These are phyloP conservation scores for Zymoseptoria pseudotritici DNA, from an alignment of 2,329 filamentous ascomycete species.

Conservation along the genomic window DNA sequence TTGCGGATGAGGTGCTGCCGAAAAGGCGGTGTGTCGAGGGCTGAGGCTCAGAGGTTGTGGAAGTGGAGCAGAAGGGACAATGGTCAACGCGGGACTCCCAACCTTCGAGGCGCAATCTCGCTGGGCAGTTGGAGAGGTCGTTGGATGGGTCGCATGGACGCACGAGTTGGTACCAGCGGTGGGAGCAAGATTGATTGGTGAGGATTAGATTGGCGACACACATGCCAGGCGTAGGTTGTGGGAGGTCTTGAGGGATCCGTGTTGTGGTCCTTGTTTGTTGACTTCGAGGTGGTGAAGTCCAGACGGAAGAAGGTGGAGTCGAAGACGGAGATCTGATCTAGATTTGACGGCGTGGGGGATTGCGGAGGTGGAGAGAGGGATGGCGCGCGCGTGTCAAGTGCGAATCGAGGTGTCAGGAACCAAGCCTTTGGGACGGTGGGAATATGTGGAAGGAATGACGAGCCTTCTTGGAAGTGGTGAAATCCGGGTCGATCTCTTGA, in stretches of 20 bases:
- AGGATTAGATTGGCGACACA: constrained; percentile 46
- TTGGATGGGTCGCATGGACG: constrained; percentile 36
- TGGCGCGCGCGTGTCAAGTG: background rate
- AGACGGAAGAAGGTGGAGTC: background rate
- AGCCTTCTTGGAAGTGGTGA: background rate
- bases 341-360: background rate
- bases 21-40: constrained; percentile 42
- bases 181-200: constrained; percentile 39
- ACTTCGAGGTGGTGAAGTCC: background rate
- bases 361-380: background rate
- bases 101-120: constrained; percentile 40
- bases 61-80: constrained; percentile 39
- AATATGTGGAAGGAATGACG: background rate
- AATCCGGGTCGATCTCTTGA: background rate
- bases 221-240: constrained; percentile 29
- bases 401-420: background rate
- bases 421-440: background rate
- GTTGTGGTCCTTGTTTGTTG: constrained; percentile 17
- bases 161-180: constrained; percentile 45
- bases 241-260: constrained; percentile 13
- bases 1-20: constrained; percentile 38
- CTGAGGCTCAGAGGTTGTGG: constrained; percentile 28
- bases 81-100: constrained; percentile 43
- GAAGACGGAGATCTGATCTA: background rate
- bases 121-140: constrained; percentile 42